Conservation (phyloP, 2,329 filamentous ascomycete species). For the Sclerotinia sclerotiorum region DNA sequence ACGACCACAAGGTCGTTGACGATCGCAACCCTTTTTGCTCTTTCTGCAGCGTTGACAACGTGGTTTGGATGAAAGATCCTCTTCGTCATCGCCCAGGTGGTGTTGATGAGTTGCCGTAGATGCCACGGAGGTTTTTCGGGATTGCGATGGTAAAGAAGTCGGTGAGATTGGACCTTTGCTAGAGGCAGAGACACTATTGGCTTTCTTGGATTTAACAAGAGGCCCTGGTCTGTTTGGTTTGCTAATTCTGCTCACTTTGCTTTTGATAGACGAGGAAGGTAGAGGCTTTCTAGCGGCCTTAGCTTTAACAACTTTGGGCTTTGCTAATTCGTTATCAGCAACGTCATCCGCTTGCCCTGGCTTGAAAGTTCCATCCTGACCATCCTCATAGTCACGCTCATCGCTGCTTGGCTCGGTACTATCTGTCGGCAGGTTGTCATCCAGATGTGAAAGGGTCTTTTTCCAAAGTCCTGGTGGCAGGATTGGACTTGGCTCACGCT, state of each 20-base stretch:
- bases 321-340: conserved; percentile 31
- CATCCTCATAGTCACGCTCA: conserved; percentile 54
- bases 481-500: conserved; percentile 54
- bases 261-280: conserved; percentile 45
- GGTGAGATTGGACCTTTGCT: conserved; percentile 57
- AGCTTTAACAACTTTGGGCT: conserved; percentile 45
- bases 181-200: conserved; percentile 39
- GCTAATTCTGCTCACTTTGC: conserved; percentile 48
- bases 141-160: conserved; percentile 65
- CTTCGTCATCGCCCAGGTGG: conserved; percentile 68
- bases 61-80: conserved; percentile 91
- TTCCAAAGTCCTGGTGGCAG: conserved; percentile 47
- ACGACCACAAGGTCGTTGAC: conserved; percentile 89
- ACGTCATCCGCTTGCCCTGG: conserved; percentile 34
- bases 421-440: conserved; percentile 56
- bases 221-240: conserved; percentile 44
- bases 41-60: conserved; percentile 98
- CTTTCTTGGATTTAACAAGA: conserved; percentile 52
- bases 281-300: conserved; percentile 47
- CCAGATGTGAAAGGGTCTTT: conserved; percentile 49
- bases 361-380: conserved; percentile 41
- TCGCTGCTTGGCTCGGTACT: conserved; percentile 62
- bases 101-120: conserved; percentile 65
- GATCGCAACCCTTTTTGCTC: conserved; percentile 98
- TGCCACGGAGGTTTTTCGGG: conserved; percentile 73